Conservation (phyloP, 371 early-diverging fungal genomes). For the Rhizopus delemar region DNA sequence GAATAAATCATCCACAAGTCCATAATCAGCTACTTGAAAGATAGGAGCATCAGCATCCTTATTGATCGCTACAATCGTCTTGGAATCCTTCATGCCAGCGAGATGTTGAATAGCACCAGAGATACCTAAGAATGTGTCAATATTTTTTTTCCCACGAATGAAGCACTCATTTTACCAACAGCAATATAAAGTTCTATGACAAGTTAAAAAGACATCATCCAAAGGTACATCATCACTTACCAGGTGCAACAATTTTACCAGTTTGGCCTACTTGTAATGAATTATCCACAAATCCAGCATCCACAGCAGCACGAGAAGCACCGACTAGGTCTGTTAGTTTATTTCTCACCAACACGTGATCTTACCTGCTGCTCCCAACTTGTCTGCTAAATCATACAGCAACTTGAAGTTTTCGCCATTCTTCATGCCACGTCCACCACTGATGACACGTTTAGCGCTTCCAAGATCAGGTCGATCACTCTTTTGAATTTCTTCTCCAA, state of each 20-base stretch:
- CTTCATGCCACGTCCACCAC: slow-evolving; percentile 97
- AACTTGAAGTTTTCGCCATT: slow-evolving; percentile 94
- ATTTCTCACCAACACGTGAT: slow-evolving; percentile 26
- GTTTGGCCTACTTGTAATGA: slow-evolving; percentile 98
- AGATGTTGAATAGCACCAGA: slow-evolving; percentile 97
- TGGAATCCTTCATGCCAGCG: slow-evolving; percentile 99
- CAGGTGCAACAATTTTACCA: slow-evolving; percentile 96
- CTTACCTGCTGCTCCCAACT: slow-evolving; percentile 90
- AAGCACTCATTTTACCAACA: slow-evolving; percentile 58
- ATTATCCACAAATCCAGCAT: slow-evolving; percentile 96
- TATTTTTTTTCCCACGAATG: slow-evolving; percentile 18
- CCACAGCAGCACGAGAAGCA: slow-evolving; percentile 97
- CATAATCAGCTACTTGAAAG: slow-evolving; percentile 97
- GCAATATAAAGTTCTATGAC: slow-evolving; percentile 85
- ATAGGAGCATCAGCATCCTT: slow-evolving; percentile 98
- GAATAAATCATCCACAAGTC: slow-evolving; percentile 95
- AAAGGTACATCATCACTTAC: slow-evolving; percentile 28
- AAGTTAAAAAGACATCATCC: neutral
- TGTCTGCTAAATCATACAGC: slow-evolving; percentile 92
- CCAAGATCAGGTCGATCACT: slow-evolving; percentile 95
- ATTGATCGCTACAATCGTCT: slow-evolving; percentile 98
- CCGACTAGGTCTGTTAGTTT: slow-evolving; percentile 64
- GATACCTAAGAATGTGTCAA: slow-evolving; percentile 60
- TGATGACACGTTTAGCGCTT: slow-evolving; percentile 85
- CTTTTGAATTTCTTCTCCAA: slow-evolving; percentile 89